Percentiles rank a stretch among this genome's conserved stretches.
Evolutionary conservation across 441 rosid species (phyloP).

Genomic region (Bocquillonia castaneifolia): DNA sequence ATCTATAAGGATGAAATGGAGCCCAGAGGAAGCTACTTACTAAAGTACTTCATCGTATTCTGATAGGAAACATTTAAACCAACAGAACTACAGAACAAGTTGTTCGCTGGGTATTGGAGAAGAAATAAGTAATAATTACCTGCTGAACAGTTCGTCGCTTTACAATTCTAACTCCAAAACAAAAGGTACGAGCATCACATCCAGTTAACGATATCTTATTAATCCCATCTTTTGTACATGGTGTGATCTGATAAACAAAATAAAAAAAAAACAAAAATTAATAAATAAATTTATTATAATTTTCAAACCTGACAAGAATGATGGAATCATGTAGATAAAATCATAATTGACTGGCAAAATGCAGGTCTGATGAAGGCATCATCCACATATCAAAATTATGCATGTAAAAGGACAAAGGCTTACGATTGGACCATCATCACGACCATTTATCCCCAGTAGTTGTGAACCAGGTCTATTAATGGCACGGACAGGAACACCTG

Average conservation of each 20-base stretch:
- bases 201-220: constrained; percentile 73
- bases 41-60: neutral
- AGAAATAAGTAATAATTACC: constrained; percentile 36
- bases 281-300: neutral
- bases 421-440: constrained; percentile 97
- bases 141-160: constrained; percentile 80
- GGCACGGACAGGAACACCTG: constrained; percentile 69
- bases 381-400: neutral
- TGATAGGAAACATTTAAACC: neutral
- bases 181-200: constrained; percentile 74
- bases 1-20: neutral
- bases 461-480: constrained; percentile 88
- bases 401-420: constrained; percentile 32
- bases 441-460: constrained; percentile 86
- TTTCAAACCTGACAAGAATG: neutral
- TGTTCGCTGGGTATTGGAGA: neutral
- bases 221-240: constrained; percentile 64
- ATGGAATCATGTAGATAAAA: neutral
- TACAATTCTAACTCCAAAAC: constrained; percentile 88
- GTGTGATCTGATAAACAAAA: constrained; percentile 51
- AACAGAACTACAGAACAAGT: neutral
- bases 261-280: neutral
- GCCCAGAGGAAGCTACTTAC: neutral
- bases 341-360: neutral
- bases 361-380: neutral